phyloP scores from a whole-genome alignment of 441 rosid species.

The Jatropha multifida region DNA sequence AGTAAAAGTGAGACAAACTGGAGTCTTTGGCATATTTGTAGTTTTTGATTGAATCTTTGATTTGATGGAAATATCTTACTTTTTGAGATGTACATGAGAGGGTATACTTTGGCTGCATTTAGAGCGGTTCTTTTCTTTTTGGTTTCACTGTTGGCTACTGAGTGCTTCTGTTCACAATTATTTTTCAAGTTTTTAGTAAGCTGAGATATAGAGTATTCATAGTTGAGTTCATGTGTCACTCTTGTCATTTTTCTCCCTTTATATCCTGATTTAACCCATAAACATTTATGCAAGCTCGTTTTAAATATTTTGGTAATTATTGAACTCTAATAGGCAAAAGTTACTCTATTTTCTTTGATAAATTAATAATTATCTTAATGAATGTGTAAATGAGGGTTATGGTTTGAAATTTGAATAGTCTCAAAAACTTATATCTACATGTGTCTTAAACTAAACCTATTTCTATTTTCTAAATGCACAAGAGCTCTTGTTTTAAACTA shows the following conservation, averaged over 20 bases:
- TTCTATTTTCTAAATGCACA: too few species aligned
- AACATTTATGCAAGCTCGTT: too few species aligned
- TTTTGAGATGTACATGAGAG: neutral
- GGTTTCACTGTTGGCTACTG: neutral
- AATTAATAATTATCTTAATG: neutral
- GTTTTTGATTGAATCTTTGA: neutral
- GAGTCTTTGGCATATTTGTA: neutral
- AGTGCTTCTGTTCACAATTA: neutral
- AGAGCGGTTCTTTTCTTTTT: neutral
- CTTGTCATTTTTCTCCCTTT: neutral
- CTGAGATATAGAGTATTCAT: neutral
- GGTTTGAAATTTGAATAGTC: too few species aligned
- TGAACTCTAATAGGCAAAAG: too few species aligned
- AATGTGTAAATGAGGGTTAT: neutral
- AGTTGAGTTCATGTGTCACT: neutral
- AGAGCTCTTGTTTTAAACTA: neutral
- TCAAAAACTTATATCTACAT: too few species aligned
- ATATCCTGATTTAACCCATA: too few species aligned
- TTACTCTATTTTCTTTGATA: too few species aligned
- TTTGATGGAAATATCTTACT: neutral
- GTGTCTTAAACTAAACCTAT: too few species aligned
- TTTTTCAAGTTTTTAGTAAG: neutral
- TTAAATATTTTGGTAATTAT: too few species aligned
- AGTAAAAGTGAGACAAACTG: neutral
- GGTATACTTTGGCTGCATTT: neutral